Conservation (phyloP, 2,329 filamentous ascomycete species). For the Beauveria asiatica region DNA sequence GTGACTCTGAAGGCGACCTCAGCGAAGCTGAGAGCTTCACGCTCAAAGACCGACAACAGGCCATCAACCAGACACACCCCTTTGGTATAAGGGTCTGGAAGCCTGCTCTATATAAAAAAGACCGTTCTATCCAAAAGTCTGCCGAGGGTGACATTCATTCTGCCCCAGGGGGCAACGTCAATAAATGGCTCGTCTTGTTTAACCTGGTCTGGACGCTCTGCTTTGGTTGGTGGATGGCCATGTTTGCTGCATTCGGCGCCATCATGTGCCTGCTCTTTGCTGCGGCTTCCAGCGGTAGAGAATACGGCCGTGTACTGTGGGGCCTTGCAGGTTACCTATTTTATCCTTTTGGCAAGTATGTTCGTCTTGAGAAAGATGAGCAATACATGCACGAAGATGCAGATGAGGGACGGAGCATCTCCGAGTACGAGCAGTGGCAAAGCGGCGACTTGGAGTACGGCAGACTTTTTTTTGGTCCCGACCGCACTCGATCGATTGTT, state of each 20-base stretch:
- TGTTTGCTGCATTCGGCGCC: constrained; percentile 66
- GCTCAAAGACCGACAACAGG: constrained; percentile 89
- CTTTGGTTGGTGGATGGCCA: constrained; percentile 94
- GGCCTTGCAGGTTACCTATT: constrained; percentile 80
- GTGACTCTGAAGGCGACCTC: constrained; percentile 60
- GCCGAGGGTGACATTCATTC: constrained; percentile 97
- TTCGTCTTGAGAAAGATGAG: constrained; percentile 87
- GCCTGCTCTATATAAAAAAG: constrained; percentile 95
- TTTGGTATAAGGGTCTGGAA: constrained; percentile 99
- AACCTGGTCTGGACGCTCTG: constrained; percentile 84
- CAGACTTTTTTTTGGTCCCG: constrained; percentile 88
- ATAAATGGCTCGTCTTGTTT: constrained; percentile 74
- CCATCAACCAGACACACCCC: constrained; percentile 97
- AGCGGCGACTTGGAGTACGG: constrained; percentile 94
- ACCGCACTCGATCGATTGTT: constrained; percentile 66
- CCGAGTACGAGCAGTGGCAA: constrained; percentile 98
- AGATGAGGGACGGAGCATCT: constrained; percentile 92
- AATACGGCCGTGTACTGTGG: constrained; percentile 79
- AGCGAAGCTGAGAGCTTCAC: constrained; percentile 98
- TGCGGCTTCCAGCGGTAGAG: constrained; percentile 68
- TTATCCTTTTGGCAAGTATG: constrained; percentile 95
- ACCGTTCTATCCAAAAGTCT: constrained; percentile 88
- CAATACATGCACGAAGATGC: constrained; percentile 90
- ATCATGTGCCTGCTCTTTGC: constrained; percentile 71
- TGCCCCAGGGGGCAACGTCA: constrained; percentile 79